Evolutionary conservation across 73 alveolate species (phyloP).

Genomic region (Paramecium caudatum): DNA sequence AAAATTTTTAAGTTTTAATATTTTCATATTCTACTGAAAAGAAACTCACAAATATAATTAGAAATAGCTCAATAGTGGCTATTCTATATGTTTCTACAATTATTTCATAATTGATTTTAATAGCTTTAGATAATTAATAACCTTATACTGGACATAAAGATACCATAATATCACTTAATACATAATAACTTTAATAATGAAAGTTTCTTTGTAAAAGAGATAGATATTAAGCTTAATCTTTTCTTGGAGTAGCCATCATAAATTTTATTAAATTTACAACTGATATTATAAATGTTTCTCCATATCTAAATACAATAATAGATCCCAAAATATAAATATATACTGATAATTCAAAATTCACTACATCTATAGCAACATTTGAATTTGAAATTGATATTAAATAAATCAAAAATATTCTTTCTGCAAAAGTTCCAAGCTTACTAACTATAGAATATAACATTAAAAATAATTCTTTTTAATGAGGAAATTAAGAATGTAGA

Average conservation of each 20-base stretch:
- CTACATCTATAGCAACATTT: background rate
- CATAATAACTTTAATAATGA: conserved; percentile 20
- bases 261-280: background rate
- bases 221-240: conserved; percentile 36
- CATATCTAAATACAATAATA: background rate
- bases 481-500: conserved; percentile 31
- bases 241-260: conserved; percentile 43
- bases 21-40: background rate
- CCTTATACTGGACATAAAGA: conserved; percentile 61
- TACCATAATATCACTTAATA: conserved; percentile 37
- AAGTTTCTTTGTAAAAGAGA: background rate
- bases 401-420: conserved; percentile 16
- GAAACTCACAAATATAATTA: background rate
- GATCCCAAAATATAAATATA: background rate
- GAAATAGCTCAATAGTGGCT: background rate
- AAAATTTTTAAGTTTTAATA: background rate
- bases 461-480: background rate
- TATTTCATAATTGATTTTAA: conserved; percentile 44
- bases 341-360: background rate
- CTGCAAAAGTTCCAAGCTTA: conserved; percentile 39
- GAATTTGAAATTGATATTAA: background rate
- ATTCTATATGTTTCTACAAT: conserved; percentile 17
- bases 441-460: conserved; percentile 19
- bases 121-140: conserved; percentile 6
- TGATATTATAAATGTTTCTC: background rate